phyloP scores from a whole-genome alignment of 805 yeast genomes.

The Saturnispora galanensis region DNA sequence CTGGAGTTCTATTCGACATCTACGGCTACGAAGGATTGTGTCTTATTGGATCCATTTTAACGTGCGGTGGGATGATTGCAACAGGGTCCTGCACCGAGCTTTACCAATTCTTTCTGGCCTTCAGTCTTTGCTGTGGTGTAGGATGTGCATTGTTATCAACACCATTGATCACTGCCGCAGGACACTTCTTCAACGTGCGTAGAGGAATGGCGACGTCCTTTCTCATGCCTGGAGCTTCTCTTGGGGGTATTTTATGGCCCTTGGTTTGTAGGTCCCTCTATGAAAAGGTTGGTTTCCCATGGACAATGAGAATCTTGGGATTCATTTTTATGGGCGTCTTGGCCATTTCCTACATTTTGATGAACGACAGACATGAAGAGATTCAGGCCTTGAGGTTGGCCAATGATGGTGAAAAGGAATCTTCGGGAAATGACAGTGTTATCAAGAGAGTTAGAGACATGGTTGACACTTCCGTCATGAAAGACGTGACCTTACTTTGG shows the following conservation, averaged over 20 bases:
- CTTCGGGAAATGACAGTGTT: not conserved
- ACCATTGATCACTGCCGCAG: constrained; percentile 30
- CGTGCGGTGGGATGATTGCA: constrained; percentile 33
- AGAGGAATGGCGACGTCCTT: constrained; percentile 54
- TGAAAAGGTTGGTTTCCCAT: constrained; percentile 40
- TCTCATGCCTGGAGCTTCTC: constrained; percentile 49
- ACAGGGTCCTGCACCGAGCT: constrained; percentile 35
- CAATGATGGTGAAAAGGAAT: constrained; percentile 4
- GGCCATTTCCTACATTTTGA: constrained; percentile 23
- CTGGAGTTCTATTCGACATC: constrained; percentile 37
- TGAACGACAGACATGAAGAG: constrained; percentile 23
- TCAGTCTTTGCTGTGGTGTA: constrained; percentile 36
- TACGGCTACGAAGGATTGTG: constrained; percentile 34
- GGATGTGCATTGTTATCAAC: constrained; percentile 39
- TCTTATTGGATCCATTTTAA: constrained; percentile 28
- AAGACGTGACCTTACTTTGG: constrained; percentile 33
- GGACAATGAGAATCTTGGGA: constrained; percentile 51
- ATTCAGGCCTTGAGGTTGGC: not conserved
- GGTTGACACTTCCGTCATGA: constrained; percentile 31
- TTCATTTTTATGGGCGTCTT: constrained; percentile 32
- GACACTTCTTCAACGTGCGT: constrained; percentile 43
- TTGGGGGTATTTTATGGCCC: constrained; percentile 52
- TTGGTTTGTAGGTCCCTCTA: constrained; percentile 42
- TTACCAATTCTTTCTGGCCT: constrained; percentile 45
- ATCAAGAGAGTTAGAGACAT: constrained; percentile 25